Percentiles rank a stretch among this genome's conserved stretches.
Evolutionary conservation across 495 filamentous ascomycete species (phyloP).

Genomic region (Penicillium cinerascens): DNA sequence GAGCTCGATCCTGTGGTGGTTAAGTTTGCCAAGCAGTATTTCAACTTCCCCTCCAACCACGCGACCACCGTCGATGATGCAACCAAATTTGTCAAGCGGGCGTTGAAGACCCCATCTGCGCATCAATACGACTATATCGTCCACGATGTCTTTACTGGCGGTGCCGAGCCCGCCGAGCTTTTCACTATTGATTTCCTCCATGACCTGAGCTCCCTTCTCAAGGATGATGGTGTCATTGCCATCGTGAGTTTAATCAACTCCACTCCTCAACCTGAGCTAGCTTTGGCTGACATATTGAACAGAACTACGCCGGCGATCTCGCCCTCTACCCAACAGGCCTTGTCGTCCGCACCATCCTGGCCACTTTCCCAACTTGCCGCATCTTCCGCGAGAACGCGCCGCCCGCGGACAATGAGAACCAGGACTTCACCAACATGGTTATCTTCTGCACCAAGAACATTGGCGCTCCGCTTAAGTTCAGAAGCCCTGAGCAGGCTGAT

Average conservation of each 20-base stretch:
- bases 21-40: conserved; percentile 76
- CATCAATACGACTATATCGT: conserved; percentile 83
- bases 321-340: conserved; percentile 64
- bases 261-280: neutral
- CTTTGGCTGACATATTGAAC: conserved; percentile 1
- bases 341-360: conserved; percentile 66
- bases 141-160: conserved; percentile 98
- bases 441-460: conserved; percentile 51
- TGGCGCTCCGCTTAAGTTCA: conserved; percentile 56
- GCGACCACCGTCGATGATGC: conserved; percentile 80
- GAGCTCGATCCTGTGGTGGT: conserved; percentile 92
- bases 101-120: conserved; percentile 38
- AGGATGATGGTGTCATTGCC: conserved; percentile 76
- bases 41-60: conserved; percentile 73
- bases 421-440: conserved; percentile 91
- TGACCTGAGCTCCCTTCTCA: conserved; percentile 64
- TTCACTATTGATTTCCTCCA: conserved; percentile 83
- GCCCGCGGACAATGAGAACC: conserved; percentile 33
- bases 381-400: conserved; percentile 76
- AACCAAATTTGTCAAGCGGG: conserved; percentile 61
- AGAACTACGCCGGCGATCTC: conserved; percentile 98
- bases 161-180: conserved; percentile 80
- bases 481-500: conserved; percentile 62
- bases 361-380: conserved; percentile 74
- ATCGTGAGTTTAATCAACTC: conserved; percentile 58